Evolutionary conservation across 2,329 filamentous ascomycete genomes (phyloP), one percentile per base, ranked within the genome.

Genomic region (Thermothelomyces thermophilus): DNA sequence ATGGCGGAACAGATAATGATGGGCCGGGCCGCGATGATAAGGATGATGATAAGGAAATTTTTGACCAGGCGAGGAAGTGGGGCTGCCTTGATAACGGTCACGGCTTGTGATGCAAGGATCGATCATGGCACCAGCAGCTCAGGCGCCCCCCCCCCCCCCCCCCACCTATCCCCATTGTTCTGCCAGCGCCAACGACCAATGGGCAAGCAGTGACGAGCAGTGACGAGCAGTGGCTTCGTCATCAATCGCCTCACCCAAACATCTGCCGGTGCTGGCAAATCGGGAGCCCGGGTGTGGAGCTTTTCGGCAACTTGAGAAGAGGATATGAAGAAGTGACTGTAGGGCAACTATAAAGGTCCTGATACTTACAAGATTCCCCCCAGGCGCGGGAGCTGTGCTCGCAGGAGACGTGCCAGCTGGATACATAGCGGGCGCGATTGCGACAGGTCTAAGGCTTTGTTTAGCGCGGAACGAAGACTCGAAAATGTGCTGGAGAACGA

Each of bases 351-450:
- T 2, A 22, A 10, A 16, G 16, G 10, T 8, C 3, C 14, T 14
- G 14, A 20, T 31, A 57, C 70, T 64, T 60, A 73, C 70, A 64
- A 72, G 58, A 48, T 66, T 71, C 20, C 67, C 67, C 31, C 56
- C 58, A 9, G 58, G 57, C 22, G 63, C 66, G 48, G 64, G 64
- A 45, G 67, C 68, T 10, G 68, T 70, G 28, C 68, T 69, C 22
- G 70, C 69, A 26, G 66, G 70, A 26, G 70, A 71, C 16, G 64
- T 63, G 22, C 58, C 56, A 2, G 61, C 55, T 10, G 62, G 55
- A 46, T 59, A 63, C 48, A 58, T 56, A 14, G 59, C 56, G 7
- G 61, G 61, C 26, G 60, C 55, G 46, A 60, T 63, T 5, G 57
- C 45, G 20, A 56, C 44, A 33, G 60, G 54, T 50, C 58, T 63